Evolutionary conservation across 345 rosid genomes (phyloP), one percentile per base, ranked within the genome.

Genomic region (Gossypioides kirkii): DNA sequence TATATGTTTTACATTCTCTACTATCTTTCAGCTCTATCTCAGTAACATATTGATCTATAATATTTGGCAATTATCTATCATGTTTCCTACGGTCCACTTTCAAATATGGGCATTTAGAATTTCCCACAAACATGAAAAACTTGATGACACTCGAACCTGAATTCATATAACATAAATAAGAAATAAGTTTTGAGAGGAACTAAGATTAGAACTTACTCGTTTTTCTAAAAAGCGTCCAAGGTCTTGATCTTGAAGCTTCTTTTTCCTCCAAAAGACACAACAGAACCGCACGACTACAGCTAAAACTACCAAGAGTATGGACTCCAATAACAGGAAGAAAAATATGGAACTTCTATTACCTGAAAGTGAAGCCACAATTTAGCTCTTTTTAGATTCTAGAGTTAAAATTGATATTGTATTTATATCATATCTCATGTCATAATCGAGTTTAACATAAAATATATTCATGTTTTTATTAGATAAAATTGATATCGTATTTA

Each of bases 231-330:
- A 94, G 61, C 58, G 79, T 79, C 88, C 88, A 42, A 94, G 80
- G 54, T 73, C 84, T 70, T 82, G 86, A 55, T 80, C 84, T 72
- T 82, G 89, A 20, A 92, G 86, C 88, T 94, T 90, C 82, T 83
- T 87, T 76, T 94, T 92, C 84, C 79, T 86, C 98, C 98, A 92
- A 73, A 94, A 94, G 72, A 84, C 67, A 70, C 88, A 88, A 79
- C 98, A 92, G 78, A 92, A 90, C 71, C 90, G 79, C 69, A 92
- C 90, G 6, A 87, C 83, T 59, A 73, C 85, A 16, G 86, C 89
- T 46, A 92, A 81, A 69, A 80, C 73, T 53, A 94, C 55, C 79
- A 94, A 74, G 63, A 87, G 41, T 1, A 81, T 79, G 61, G 93
- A 84, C 81, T 92, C 94, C 4, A 92, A 84, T 61, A 89, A 76